Conservation (phyloP, 1,284 basidiomycete genomes). For the Puccinia brachypodii region DNA sequence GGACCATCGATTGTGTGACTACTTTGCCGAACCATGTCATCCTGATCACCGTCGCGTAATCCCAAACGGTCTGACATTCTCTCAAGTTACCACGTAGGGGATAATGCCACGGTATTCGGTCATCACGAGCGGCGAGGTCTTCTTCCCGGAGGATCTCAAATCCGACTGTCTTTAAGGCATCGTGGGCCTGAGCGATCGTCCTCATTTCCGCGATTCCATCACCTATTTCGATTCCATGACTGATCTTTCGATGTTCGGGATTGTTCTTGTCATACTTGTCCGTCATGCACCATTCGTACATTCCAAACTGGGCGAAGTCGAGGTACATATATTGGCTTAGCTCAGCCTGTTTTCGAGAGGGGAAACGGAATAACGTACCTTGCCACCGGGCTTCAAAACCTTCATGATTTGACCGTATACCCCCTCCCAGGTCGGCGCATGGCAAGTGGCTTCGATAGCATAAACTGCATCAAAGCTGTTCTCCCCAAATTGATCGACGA, state of each 20-base stretch:
- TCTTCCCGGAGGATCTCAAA: constrained; percentile 89
- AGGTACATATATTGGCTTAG: constrained; percentile 31
- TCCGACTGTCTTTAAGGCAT: constrained; percentile 80
- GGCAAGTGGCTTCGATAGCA: constrained; percentile 48
- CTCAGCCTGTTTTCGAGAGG: neutral
- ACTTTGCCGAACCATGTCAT: constrained; percentile 85
- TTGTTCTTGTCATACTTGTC: constrained; percentile 85
- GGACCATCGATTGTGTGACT: constrained; percentile 78
- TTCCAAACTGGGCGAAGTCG: constrained; percentile 72
- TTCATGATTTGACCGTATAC: constrained; percentile 45
- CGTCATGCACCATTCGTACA: constrained; percentile 99
- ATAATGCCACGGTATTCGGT: constrained; percentile 82
- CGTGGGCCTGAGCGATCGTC: constrained; percentile 69
- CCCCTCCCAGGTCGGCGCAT: constrained; percentile 43
- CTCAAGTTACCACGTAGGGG: constrained; percentile 87
- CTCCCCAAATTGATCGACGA: constrained; percentile 41
- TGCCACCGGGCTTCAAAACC: constrained; percentile 46
- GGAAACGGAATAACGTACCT: neutral
- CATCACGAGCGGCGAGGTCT: constrained; percentile 77
- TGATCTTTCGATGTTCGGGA: constrained; percentile 85
- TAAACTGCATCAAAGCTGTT: constrained; percentile 48
- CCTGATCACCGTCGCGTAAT: constrained; percentile 63
- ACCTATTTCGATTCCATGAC: constrained; percentile 72
- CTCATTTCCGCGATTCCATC: constrained; percentile 99
- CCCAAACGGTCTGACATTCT: constrained; percentile 93